Base-by-base conservation (phyloP, 345 rosid species). In the Heritiera fomes region DNA sequence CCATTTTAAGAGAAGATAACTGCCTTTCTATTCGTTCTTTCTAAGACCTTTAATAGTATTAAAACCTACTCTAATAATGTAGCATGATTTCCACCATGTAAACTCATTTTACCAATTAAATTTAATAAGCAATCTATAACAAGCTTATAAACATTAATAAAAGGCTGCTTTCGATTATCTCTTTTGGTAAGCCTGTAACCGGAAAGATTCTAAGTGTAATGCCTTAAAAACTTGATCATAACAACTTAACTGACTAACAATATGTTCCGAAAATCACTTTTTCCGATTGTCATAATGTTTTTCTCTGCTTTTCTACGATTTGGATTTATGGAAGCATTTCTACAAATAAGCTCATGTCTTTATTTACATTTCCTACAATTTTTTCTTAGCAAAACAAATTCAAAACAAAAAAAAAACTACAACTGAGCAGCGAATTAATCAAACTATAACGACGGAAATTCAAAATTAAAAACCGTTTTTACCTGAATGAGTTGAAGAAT, bases 131-230 rank as follows among this genome's bases (percentile, higher is more conserved):
- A 69, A 69, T 69, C 8, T 46, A 6, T 23, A 6, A 28, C 23
- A 69, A 69, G 58, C 18, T 66, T 66, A 43, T 43, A 43, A 67
- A 67, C 71, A 43, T 43, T 67, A 67, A 70, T 13, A 47, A 70
- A 3, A 28, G 53, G 55, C 20, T n/a, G 18, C 20, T 20, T 68
- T 68, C 0, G 1, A 45, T 45, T 45, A 17, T 6, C 7, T 32
- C 8, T 63, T 34, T 63, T 1, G 46, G 43, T 63, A 63, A 34
- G 38, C 38, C 38, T 34, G 38, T 34, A 1, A 2, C 65, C 7
- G 17, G 62, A 8, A 23, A 32, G 8, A 15, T 32, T 63, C n/a
- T 32, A 32, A 11, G 38, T 61, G 34, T 12, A 62, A 62, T 30
- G 6, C 45, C 13, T 59, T 2, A 34, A 14, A 34, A 63, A 38